Conservation (phyloP, 352 stramenopile species). For the Phytopythium boreale region DNA sequence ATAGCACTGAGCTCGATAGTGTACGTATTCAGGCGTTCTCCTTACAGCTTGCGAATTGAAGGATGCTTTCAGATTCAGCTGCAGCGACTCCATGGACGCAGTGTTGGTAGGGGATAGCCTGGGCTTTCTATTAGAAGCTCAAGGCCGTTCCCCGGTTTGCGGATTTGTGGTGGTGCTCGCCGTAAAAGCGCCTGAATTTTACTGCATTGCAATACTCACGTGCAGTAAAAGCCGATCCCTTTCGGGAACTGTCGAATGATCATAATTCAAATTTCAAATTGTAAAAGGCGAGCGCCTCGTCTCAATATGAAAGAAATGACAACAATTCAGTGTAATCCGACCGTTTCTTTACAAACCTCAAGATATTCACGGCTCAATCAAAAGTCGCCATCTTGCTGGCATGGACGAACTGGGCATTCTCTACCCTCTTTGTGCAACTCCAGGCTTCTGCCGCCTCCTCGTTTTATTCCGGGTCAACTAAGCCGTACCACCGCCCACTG, state of each 20-base stretch:
- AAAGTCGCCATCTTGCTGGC: not conserved
- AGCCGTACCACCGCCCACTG: not conserved
- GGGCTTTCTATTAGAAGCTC: too few species aligned
- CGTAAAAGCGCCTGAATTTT: too few species aligned
- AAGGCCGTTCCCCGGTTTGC: too few species aligned
- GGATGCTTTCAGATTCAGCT: too few species aligned
- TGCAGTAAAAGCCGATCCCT: too few species aligned
- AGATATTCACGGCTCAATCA: not conserved
- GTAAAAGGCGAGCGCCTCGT: slow-evolving; percentile 4
- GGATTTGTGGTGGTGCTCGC: too few species aligned
- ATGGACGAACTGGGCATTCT: slow-evolving; percentile 1
- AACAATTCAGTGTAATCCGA: not conserved
- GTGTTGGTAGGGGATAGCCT: too few species aligned
- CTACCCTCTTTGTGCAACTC: slow-evolving; percentile 1
- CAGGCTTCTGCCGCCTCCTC: not conserved
- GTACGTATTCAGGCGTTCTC: too few species aligned
- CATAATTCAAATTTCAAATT: not conserved
- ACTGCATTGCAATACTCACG: too few species aligned
- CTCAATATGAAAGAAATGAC: slow-evolving; percentile 10
- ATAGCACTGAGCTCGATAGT: too few species aligned
- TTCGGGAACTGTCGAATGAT: not conserved
- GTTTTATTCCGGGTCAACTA: not conserved
- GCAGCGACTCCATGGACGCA: too few species aligned
- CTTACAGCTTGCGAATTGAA: too few species aligned
- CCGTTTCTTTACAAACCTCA: not conserved